Evolutionary conservation across 768 basidiomycete species (phyloP).

Genomic region (Hortiboletus campestris): DNA sequence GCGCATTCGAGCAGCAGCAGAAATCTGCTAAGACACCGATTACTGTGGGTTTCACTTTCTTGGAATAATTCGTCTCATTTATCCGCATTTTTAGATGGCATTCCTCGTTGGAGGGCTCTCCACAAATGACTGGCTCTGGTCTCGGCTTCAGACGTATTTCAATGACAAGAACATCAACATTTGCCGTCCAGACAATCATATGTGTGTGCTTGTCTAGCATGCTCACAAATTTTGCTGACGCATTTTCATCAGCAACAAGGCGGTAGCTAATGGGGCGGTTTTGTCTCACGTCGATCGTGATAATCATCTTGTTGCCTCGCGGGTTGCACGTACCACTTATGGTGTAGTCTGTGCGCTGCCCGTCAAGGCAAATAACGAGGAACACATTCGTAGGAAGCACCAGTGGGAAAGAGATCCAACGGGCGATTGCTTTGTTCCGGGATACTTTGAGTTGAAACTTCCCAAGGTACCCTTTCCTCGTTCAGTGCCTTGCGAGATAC

Average conservation of each 20-base stretch:
- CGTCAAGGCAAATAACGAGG: background rate
- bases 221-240: background rate
- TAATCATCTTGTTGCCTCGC: background rate
- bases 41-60: background rate
- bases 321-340: slow-evolving; percentile 5
- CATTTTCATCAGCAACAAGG: slow-evolving; percentile 1
- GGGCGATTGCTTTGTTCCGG: slow-evolving; percentile 9
- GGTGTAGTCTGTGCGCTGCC: slow-evolving; percentile 4
- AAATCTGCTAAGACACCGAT: background rate
- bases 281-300: slow-evolving; percentile 2
- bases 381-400: slow-evolving; percentile 4
- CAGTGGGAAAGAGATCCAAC: slow-evolving; percentile 9
- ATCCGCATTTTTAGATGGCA: background rate
- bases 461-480: background rate
- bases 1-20: slow-evolving; percentile 11
- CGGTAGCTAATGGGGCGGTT: slow-evolving; percentile 8
- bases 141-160: slow-evolving; percentile 13
- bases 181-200: slow-evolving; percentile 7
- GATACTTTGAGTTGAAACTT: slow-evolving; percentile 14
- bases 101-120: slow-evolving; percentile 15
- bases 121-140: slow-evolving; percentile 11
- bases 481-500: background rate
- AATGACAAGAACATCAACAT: background rate
- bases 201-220: background rate
- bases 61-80: background rate